These are phyloP conservation scores for Fusarium sp. DNA, from an alignment of 2,329 filamentous ascomycete species.

Conservation along the genomic window DNA sequence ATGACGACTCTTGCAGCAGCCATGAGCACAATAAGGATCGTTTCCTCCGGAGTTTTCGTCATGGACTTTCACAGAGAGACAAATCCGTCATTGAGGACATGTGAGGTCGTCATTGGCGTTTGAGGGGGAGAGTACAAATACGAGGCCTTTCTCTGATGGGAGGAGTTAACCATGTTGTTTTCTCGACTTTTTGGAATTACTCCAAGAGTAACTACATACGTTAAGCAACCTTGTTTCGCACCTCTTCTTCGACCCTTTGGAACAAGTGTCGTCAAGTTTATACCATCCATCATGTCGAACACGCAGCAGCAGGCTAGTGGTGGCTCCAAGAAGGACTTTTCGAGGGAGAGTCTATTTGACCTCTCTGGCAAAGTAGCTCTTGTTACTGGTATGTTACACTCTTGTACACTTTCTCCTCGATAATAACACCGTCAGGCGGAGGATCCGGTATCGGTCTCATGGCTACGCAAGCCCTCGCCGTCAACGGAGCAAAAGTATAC, in stretches of 20 bases:
- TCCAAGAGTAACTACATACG: background rate
- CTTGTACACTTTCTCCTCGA: background rate
- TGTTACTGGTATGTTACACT: constrained; percentile 54
- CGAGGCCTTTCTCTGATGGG: background rate
- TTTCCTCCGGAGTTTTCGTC: constrained; percentile 40
- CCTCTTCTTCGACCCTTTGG: constrained; percentile 7
- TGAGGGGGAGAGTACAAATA: background rate
- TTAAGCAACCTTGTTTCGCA: background rate
- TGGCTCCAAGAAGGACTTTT: constrained; percentile 47
- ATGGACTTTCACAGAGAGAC: constrained; percentile 16
- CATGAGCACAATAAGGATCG: constrained; percentile 17
- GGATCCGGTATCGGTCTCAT: constrained; percentile 76
- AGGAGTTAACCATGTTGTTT: background rate
- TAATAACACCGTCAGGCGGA: constrained; percentile 51
- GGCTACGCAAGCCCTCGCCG: constrained; percentile 75
- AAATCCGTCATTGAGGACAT: constrained; percentile 16
- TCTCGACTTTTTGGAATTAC: background rate
- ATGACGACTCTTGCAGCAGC: constrained; percentile 12
- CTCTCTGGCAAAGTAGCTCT: constrained; percentile 59
- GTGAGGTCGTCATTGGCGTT: constrained; percentile 28
- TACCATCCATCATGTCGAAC: constrained; percentile 29
- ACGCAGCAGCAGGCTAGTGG: constrained; percentile 31
- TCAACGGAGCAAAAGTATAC: constrained; percentile 77
- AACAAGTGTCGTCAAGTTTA: constrained; percentile 1
- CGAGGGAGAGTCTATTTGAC: constrained; percentile 55